These are phyloP conservation scores for Musa itinerans DNA, from an alignment of 176 grass and related monocot species.

Conservation along the genomic window DNA sequence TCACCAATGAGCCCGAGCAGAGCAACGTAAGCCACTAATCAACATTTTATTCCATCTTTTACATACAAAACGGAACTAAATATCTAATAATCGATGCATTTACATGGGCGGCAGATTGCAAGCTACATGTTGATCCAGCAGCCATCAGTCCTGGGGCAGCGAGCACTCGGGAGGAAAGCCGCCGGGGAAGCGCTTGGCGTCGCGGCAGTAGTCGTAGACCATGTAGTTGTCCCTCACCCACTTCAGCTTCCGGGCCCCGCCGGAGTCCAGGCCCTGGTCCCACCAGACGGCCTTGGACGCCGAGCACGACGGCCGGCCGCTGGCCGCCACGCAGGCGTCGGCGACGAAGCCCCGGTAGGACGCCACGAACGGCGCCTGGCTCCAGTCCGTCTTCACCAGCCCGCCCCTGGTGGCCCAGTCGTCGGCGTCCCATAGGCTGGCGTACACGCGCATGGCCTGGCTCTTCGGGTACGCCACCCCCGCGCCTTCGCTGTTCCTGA, in stretches of 20 bases:
- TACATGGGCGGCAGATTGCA: too few relatives aligned
- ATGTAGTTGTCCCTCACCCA: slow-evolving; percentile 26
- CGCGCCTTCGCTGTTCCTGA: not conserved
- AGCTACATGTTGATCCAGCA: not conserved
- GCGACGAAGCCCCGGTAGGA: not conserved
- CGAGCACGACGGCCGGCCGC: not conserved
- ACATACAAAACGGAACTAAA: too few relatives aligned
- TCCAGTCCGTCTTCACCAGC: slow-evolving; percentile 8
- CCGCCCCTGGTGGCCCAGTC: slow-evolving; percentile 12
- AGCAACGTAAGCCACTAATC: too few relatives aligned
- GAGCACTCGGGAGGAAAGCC: slow-evolving; percentile 34
- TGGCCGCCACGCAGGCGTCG: slow-evolving; percentile 9
- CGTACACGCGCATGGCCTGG: slow-evolving; percentile 9
- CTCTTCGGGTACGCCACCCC: not conserved
- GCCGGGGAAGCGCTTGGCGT: slow-evolving; percentile 21
- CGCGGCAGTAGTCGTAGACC: slow-evolving; percentile 41
- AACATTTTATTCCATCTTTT: too few relatives aligned
- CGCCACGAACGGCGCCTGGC: slow-evolving; percentile 3
- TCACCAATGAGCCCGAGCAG: too few relatives aligned
- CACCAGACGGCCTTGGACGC: slow-evolving; percentile 21
- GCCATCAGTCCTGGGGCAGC: not conserved
- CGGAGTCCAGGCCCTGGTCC: slow-evolving; percentile 6
- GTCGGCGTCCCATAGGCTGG: slow-evolving; percentile 16
- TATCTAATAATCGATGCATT: too few relatives aligned
- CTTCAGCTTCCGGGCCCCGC: slow-evolving; percentile 19